phyloP scores from a whole-genome alignment of 1,139 yeast genomes.

The Kodamaea arcana region DNA sequence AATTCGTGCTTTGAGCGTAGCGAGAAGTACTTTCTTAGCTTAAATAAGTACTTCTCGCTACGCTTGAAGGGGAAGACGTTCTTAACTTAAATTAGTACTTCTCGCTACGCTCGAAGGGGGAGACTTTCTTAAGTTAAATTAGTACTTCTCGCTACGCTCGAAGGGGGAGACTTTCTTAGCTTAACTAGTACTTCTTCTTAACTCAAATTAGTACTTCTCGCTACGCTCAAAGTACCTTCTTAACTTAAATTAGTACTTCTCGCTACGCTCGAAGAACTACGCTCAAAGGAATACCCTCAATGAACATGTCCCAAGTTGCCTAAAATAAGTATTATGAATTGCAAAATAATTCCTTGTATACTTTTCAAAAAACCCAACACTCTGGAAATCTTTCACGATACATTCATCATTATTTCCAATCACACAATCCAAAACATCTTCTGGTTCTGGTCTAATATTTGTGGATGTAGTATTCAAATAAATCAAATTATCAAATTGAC shows the following conservation, averaged over 20 bases:
- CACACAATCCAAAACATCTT: conserved; percentile 31
- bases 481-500: conserved; percentile 43
- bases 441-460: conserved; percentile 21
- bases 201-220: too few relatives aligned
- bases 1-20: too few relatives aligned
- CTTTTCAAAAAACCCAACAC: conserved; percentile 8
- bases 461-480: conserved; percentile 38
- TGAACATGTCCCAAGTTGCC: conserved; percentile 47
- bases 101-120: too few relatives aligned
- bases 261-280: background rate
- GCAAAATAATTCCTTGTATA: conserved; percentile 27
- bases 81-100: too few relatives aligned
- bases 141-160: too few relatives aligned
- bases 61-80: too few relatives aligned
- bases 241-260: too few relatives aligned
- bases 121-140: too few relatives aligned
- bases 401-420: conserved; percentile 34
- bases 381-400: conserved; percentile 29
- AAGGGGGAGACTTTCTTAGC: too few relatives aligned
- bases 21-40: too few relatives aligned
- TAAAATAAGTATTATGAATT: conserved; percentile 46
- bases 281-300: conserved; percentile 2
- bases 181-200: background rate
- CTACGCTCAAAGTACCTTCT: too few relatives aligned
- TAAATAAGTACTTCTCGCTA: too few relatives aligned